Conservation (phyloP, 345 rosid genomes). For the Murraya koenigii region DNA sequence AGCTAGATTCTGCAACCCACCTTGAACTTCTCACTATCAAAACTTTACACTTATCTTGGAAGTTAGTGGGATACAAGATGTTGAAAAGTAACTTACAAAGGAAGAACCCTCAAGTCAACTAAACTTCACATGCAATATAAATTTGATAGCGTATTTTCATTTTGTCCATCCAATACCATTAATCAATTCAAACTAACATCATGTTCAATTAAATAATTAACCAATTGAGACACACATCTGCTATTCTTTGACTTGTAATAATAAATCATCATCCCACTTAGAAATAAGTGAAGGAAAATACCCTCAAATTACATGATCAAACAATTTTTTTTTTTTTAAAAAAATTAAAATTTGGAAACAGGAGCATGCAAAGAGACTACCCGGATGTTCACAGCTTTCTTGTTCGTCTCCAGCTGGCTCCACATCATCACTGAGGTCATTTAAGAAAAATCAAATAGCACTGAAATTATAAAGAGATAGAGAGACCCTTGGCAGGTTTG, state of each 20-base stretch:
- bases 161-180: neutral
- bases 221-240: neutral
- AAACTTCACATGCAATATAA: neutral
- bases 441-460: neutral
- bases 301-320: neutral
- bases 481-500: slow-evolving; percentile 29
- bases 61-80: neutral
- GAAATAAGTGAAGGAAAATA: neutral
- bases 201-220: neutral
- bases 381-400: slow-evolving; percentile 30
- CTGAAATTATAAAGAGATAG: neutral
- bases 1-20: neutral
- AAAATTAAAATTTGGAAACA: too few species aligned
- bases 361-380: slow-evolving; percentile 22
- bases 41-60: neutral
- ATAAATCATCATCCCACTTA: neutral
- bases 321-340: neutral
- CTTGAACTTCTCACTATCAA: neutral
- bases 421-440: neutral
- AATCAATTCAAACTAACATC: neutral
- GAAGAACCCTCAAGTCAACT: neutral
- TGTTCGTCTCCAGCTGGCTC: slow-evolving; percentile 30
- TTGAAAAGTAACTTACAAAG: neutral
- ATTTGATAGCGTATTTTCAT: neutral
- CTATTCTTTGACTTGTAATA: neutral